phyloP scores from a whole-genome alignment of 2,329 filamentous ascomycete species.

The Nothopassalora personata region DNA sequence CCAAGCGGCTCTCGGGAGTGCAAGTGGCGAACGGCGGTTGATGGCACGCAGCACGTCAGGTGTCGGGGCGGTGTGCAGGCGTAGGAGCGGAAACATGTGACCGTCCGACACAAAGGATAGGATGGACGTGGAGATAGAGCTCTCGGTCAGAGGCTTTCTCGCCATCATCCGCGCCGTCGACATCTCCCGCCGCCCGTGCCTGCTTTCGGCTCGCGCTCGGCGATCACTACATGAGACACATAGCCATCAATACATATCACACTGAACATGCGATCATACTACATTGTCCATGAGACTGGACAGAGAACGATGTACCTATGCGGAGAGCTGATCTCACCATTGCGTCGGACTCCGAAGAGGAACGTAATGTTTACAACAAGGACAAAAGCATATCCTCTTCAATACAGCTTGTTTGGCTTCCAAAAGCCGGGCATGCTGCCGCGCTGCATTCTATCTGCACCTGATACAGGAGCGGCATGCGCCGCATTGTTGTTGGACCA shows the following conservation, averaged over 20 bases:
- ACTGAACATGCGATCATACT: background rate
- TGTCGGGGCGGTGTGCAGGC: constrained; percentile 8
- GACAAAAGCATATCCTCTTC: constrained; percentile 15
- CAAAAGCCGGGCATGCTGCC: constrained; percentile 37
- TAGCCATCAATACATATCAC: background rate
- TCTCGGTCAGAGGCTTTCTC: background rate
- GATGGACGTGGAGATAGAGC: background rate
- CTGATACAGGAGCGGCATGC: background rate
- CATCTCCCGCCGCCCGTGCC: background rate
- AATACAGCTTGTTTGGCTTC: constrained; percentile 44
- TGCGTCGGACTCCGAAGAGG: background rate
- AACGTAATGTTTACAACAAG: background rate
- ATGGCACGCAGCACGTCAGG: constrained; percentile 9
- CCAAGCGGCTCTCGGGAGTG: background rate
- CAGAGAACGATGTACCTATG: background rate
- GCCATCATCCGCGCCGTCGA: background rate
- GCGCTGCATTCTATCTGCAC: background rate
- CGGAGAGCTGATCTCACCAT: background rate
- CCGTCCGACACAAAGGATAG: background rate
- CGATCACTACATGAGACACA: background rate
- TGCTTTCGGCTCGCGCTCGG: constrained; percentile 3
- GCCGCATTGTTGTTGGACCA: background rate
- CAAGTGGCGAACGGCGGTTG: constrained; percentile 3
- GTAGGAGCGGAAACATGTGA: constrained; percentile 16
- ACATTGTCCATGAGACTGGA: background rate